Evolutionary conservation across 139 green algal species (phyloP), one percentile per base, ranked within the genome.

Genomic region (Auxenochlorella pyrenoidosa): DNA sequence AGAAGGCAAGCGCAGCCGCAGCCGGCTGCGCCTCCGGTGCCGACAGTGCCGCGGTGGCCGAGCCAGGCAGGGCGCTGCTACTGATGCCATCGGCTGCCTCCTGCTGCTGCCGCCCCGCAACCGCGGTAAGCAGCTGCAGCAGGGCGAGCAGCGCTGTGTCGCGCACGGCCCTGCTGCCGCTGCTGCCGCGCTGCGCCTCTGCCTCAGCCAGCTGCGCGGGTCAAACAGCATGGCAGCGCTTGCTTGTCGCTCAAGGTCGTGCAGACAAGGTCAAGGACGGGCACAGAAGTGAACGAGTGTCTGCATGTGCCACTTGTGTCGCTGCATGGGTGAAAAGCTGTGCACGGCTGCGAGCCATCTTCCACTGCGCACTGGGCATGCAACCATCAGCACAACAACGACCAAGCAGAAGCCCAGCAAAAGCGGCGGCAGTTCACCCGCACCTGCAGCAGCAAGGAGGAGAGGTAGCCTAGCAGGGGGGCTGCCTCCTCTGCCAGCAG

Each of bases 151-250:
- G 81, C 15, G 92, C 90, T 1, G 87, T 85, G 36, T 86, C 83
- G 28, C 92, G 83, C 36, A 97, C 78, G 30, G 89, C 82, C 71
- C 88, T 91, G 90, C 92, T 96, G 88, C 93, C 94, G 34, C 22
- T 76, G 34, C 60, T 59, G 34, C 89, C 94, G 13, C 83, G 88
- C 36, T 88, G 68, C 32, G 90, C 79, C 84, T 97, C 92, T 0
- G 44, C 89, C 19, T 91, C 91, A n/a, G 91, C 90, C 19, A 87
- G 70, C 86, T 91, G 86, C 72, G 93, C 41, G 24, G 41, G 30
- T 1, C 21, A 32, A 28, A 12, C 10, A 78, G 71, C 34, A 78
- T 28, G n/a, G 34, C 71, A 47, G 34, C 34, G 47, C 47, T 54
- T 54, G 47, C 47, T 10, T 54, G 47, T 54, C 10, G 47, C 10